These are phyloP conservation scores for Cucurbita ficifolia DNA, from an alignment of 306 rosid species.

Conservation along the genomic window DNA sequence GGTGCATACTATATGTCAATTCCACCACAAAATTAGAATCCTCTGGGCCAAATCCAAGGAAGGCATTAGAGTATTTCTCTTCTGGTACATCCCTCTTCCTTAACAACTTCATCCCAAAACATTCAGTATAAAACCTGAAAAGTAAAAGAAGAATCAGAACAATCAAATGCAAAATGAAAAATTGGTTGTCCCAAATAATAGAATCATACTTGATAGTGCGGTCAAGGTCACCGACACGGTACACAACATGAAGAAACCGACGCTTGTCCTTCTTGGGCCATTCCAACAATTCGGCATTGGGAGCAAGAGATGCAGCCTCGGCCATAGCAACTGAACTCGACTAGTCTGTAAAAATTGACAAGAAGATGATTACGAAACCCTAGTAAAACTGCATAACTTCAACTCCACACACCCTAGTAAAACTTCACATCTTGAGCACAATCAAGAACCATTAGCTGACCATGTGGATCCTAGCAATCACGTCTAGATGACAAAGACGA, in stretches of 20 bases:
- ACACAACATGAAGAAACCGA: constrained; percentile 78
- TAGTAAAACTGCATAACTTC: neutral
- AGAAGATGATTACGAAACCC: neutral
- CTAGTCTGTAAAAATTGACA: neutral
- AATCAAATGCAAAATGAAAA: neutral
- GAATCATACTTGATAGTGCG: constrained; percentile 72
- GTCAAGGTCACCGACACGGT: constrained; percentile 95
- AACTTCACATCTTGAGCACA: neutral
- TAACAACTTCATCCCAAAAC: constrained; percentile 72
- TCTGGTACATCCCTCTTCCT: constrained; percentile 79
- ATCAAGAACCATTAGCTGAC: neutral
- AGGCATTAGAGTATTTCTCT: constrained; percentile 83
- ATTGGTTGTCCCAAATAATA: neutral
- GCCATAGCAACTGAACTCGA: constrained; percentile 35
- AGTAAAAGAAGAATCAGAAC: neutral
- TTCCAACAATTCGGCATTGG: constrained; percentile 56
- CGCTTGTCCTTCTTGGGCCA: constrained; percentile 84
- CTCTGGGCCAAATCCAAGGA: constrained; percentile 83
- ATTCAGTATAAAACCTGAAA: constrained; percentile 74
- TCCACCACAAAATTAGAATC: constrained; percentile 70
- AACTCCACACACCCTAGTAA: neutral
- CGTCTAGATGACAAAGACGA: neutral
- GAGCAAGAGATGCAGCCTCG: constrained; percentile 36
- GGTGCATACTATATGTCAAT: constrained; percentile 67
- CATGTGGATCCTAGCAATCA: neutral